Percentiles rank a stretch among this genome's conserved stretches.
phyloP scores from a whole-genome alignment of 2,329 filamentous ascomycete genomes.

The Penicillium sp. region DNA sequence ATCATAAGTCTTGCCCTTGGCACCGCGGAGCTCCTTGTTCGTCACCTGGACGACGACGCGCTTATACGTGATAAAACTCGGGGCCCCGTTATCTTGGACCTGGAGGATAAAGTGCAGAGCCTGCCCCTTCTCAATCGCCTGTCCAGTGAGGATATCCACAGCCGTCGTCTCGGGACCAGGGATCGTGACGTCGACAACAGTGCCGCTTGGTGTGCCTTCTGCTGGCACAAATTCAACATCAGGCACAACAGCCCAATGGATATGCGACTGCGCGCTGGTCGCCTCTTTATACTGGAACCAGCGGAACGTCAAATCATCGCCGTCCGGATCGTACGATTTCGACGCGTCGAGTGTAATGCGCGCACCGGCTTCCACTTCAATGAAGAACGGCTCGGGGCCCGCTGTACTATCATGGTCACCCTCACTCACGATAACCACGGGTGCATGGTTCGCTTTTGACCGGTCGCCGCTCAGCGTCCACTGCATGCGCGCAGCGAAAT shows the following conservation, averaged over 20 bases:
- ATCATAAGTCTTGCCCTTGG: too few species aligned
- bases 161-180: constrained; percentile 26
- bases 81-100: constrained; percentile 26
- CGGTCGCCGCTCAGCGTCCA: constrained; percentile 43
- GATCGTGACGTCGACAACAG: constrained; percentile 22
- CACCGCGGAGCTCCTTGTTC: background rate
- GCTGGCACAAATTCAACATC: constrained; percentile 22
- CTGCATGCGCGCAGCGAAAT: constrained; percentile 54
- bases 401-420: background rate
- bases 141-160: constrained; percentile 18
- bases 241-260: background rate
- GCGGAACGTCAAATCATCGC: constrained; percentile 22
- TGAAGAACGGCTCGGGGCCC: constrained; percentile 16
- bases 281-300: constrained; percentile 33
- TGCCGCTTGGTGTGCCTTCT: constrained; percentile 19
- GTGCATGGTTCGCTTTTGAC: constrained; percentile 20
- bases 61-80: constrained; percentile 27
- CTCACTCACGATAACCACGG: constrained; percentile 13
- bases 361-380: constrained; percentile 23
- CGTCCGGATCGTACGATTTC: constrained; percentile 28
- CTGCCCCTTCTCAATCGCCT: constrained; percentile 14
- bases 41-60: constrained; percentile 29
- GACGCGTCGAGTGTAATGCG: constrained; percentile 28
- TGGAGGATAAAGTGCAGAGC: constrained; percentile 29
- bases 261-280: constrained; percentile 12